Base-by-base conservation (phyloP, 2,329 filamentous ascomycete species). In the Cercospora citrullina region DNA sequence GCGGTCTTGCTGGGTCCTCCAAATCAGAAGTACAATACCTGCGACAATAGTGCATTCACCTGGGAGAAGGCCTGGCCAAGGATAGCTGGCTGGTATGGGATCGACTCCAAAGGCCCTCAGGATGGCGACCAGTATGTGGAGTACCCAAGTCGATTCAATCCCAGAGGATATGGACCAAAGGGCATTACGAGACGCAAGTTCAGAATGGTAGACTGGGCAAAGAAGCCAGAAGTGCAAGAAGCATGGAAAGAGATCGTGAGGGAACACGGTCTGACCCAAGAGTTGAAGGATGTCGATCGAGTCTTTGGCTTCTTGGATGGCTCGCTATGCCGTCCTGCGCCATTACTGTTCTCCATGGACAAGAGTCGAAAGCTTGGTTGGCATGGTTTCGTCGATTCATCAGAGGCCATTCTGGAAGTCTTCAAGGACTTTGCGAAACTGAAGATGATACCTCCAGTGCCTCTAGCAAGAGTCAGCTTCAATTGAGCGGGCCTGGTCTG, bases 21-120 rank as follows among this genome's bases (percentile, higher is more conserved):
- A 61, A 80, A 84, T 63, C 72, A 86, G 72, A 81, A 79, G 16
- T 86, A 86, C 76, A 87, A 87, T 65, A 81, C 81, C 0, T 77
- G 77, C 59, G 84, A 87, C 62, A 81, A 80, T 10, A 79, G 77
- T 28, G 74, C 78, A 0, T 84, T 85, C 59, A 82, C 81, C 1
- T 86, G 82, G 83, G 82, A 82, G 1, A 77, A 78, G n/a, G 81
- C 84, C 64, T 87, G 83, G 82, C 80, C 82, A 1, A 78, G 80
- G 64, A 75, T 86, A 21, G 82, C 82, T 0, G 74, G 73, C 1
- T 83, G 81, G 79, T 85, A 82, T 72, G 78, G 79, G 0, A 76
- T 83, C 0, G 73, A 77, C 9, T 66, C 64, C 72, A 72, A 65
- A 61, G 73, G 75, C 3, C 74, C 72, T 12, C 69, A 72, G 57